A percentile compares a stretch with the other conserved stretches of the same genome.
These are phyloP conservation scores for Beauveria sp. DNA, from an alignment of 2,329 filamentous ascomycete species.

Conservation along the genomic window DNA sequence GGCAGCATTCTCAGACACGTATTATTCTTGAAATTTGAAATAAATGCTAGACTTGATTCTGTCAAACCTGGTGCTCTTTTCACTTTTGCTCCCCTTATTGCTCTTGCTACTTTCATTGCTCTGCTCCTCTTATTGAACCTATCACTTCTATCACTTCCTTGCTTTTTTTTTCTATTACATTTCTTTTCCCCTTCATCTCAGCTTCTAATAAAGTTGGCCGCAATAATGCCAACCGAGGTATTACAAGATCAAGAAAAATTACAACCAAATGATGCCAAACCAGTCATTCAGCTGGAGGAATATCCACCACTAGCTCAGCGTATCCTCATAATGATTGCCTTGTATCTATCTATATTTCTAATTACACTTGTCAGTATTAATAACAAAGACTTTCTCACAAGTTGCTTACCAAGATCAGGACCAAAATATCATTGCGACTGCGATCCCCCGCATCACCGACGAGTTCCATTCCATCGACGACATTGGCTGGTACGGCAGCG, in stretches of 20 bases:
- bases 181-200: too few relatives aligned
- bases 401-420: constrained; percentile 16
- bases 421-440: constrained; percentile 31
- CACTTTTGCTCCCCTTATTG: too few relatives aligned
- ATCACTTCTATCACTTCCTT: too few relatives aligned
- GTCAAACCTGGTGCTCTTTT: neutral
- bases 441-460: constrained; percentile 28
- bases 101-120: too few relatives aligned
- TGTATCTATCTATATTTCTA: constrained; percentile 31
- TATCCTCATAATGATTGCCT: neutral
- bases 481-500: constrained; percentile 38
- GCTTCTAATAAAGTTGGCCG: too few relatives aligned
- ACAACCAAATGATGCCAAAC: neutral
- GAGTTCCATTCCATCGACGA: constrained; percentile 31
- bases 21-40: too few relatives aligned
- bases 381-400: neutral
- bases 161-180: too few relatives aligned
- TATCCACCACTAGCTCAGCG: neutral
- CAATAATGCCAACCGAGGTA: neutral
- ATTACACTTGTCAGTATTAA: constrained; percentile 30
- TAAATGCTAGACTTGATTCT: neutral
- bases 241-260: neutral
- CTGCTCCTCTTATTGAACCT: too few relatives aligned
- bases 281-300: neutral
- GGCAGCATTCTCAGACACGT: too few relatives aligned